Conservation (phyloP, 2,329 filamentous ascomycete genomes). For the Neurospora sp. region DNA sequence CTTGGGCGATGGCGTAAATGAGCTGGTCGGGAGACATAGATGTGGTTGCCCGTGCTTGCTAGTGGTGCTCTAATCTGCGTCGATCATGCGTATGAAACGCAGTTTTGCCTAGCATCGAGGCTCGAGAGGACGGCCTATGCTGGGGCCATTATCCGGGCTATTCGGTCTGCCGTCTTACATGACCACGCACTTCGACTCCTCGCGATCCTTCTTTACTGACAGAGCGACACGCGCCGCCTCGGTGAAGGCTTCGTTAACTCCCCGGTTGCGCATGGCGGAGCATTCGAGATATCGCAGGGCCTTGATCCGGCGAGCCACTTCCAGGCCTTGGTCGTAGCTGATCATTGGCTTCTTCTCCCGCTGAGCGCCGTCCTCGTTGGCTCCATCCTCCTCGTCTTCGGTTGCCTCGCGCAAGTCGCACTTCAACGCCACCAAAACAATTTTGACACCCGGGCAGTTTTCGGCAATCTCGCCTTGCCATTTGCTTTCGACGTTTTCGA, state of each 20-base stretch:
- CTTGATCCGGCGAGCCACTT: conserved; percentile 83
- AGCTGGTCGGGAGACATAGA: neutral
- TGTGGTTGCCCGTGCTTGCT: neutral
- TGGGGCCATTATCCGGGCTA: neutral
- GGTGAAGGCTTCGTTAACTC: conserved; percentile 97
- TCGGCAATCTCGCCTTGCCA: conserved; percentile 98
- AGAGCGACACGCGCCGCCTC: conserved; percentile 93
- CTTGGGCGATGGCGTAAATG: neutral
- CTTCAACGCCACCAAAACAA: conserved; percentile 92
- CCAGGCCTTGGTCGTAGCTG: conserved; percentile 82
- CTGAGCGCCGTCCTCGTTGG: conserved; percentile 24
- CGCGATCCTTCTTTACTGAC: conserved; percentile 56
- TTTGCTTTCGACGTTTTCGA: conserved; percentile 97
- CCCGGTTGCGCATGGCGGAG: conserved; percentile 95
- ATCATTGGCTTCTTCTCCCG: conserved; percentile 65
- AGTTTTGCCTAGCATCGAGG: neutral
- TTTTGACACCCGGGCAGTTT: conserved; percentile 90
- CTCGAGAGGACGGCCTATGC: conserved; percentile 1
- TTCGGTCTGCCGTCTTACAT: conserved; percentile 36
- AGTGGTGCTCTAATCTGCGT: neutral
- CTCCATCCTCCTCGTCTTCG: conserved; percentile 56
- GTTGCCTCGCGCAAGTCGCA: conserved; percentile 82
- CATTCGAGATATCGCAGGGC: conserved; percentile 95
- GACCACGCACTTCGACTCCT: conserved; percentile 49
- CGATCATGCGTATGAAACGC: neutral